Evolutionary conservation across 2,329 filamentous ascomycete genomes (phyloP), one percentile per base, ranked within the genome.

Genomic region (Aspergillus brunneoviolaceus): DNA sequence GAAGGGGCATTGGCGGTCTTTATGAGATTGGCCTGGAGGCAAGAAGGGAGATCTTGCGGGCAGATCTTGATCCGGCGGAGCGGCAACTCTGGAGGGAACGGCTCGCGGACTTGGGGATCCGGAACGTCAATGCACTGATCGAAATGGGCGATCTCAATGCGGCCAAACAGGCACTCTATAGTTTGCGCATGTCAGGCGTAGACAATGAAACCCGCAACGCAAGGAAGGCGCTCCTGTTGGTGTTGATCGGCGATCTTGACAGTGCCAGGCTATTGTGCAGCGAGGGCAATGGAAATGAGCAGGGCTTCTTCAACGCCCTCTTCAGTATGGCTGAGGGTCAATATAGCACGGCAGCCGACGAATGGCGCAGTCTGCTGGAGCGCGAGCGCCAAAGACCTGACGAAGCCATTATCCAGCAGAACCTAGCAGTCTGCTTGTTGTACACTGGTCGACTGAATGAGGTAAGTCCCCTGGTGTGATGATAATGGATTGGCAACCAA

Each of bases 11-110:
- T 59, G 94, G 95, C 82, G 90, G 90, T 49, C 91, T 96, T 72
- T 96, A 96, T 72, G 92, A 96, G 63, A 83, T 98, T 2, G 92
- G 89, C 0, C 79, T 90, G 9, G 92, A 96, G 74, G 91, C 91
- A 2, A 82, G 92, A 19, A 79, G 80, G 2, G 82, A 84, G 59
- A 79, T 91, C 5, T 76, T 79, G 19, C 80, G 77, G 33, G 82
- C 85, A 0, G 77, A 72, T 12, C 72, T 75, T 45, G 82, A 84
- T 10, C 80, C 83, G 54, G 81, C 86, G 0, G 85, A 85, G 23
- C 79, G 82, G 16, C 80, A 82, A 64, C 67, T 89, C 5, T 98
- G 94, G 94, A 87, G 85, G 65, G 77, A 77, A 0, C 79, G 94
- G 27, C 81, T 98, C 0, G 79, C 82, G 1, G 92, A 97, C 63